Conservation (phyloP, 2,329 filamentous ascomycete genomes). For the Fusarium citri region DNA sequence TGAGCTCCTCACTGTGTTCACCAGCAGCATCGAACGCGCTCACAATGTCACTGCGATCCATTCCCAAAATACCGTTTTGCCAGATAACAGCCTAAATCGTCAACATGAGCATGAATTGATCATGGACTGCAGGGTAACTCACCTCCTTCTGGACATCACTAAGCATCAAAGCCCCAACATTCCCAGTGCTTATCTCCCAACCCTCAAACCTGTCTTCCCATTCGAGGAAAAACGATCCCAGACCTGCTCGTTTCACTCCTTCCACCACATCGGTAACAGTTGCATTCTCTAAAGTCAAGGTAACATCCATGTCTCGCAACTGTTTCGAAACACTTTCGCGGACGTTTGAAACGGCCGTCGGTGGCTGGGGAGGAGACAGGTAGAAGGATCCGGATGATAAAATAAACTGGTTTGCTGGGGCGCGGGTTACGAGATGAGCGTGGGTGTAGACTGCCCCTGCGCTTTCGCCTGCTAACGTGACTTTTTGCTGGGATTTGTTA, state of each 20-base stretch:
- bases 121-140: rapidly evolving
- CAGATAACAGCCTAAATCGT: neutral
- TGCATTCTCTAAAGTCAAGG: neutral
- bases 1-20: slow-evolving; percentile 49
- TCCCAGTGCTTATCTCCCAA: slow-evolving; percentile 1
- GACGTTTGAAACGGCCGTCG: neutral
- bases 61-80: neutral
- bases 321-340: neutral
- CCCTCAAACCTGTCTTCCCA: slow-evolving; percentile 3
- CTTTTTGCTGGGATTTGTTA: slow-evolving; percentile 45
- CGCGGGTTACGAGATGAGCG: slow-evolving; percentile 54
- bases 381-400: slow-evolving; percentile 57
- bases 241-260: neutral
- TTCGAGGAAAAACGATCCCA: slow-evolving; percentile 19
- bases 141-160: slow-evolving; percentile 15
- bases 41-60: rapidly evolving
- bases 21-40: neutral
- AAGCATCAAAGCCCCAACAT: neutral
- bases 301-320: slow-evolving; percentile 39
- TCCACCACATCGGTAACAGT: neutral
- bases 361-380: slow-evolving; percentile 56
- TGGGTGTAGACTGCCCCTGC: slow-evolving; percentile 60
- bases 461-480: slow-evolving; percentile 59
- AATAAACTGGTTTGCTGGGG: slow-evolving; percentile 47
- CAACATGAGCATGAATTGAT: neutral